Percentiles rank a stretch among this genome's conserved stretches.
phyloP scores from a whole-genome alignment of 352 stramenopile species.

The Blastocystis sp. region DNA sequence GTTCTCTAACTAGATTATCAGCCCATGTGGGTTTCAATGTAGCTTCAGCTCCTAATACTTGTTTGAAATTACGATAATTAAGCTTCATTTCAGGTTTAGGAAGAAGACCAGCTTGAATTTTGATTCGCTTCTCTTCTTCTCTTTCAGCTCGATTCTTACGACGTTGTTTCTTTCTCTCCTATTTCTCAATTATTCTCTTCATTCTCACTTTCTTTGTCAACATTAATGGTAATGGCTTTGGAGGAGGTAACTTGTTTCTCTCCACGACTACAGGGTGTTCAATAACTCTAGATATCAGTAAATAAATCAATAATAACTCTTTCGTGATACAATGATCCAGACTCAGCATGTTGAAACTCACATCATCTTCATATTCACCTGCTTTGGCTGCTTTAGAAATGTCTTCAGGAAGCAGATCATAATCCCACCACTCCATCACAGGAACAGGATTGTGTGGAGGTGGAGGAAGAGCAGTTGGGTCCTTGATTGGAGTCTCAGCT shows the following conservation, averaged over 20 bases:
- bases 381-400: background rate
- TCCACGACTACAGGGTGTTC: conserved; percentile 32
- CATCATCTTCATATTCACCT: background rate
- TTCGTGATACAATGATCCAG: conserved; percentile 44
- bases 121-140: conserved; percentile 36
- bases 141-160: conserved; percentile 29
- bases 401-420: conserved; percentile 11
- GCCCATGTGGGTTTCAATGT: background rate
- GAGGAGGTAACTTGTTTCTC: background rate
- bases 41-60: conserved; percentile 20
- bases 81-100: conserved; percentile 23
- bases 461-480: conserved; percentile 1
- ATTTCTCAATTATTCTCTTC: background rate
- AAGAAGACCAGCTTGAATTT: background rate
- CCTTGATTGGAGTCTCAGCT: background rate
- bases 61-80: conserved; percentile 39
- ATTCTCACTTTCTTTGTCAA: conserved; percentile 26
- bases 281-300: background rate
- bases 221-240: conserved; percentile 5
- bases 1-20: conserved; percentile 17
- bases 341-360: background rate
- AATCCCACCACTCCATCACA: conserved; percentile 50
- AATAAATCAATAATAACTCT: background rate
- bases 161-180: conserved; percentile 54
- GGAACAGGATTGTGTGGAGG: conserved; percentile 34